Percentiles rank a stretch among this genome's conserved stretches.
Evolutionary conservation across 202 grass and related monocot genomes (phyloP).

Genomic region (Sporobolus alterniflorus): DNA sequence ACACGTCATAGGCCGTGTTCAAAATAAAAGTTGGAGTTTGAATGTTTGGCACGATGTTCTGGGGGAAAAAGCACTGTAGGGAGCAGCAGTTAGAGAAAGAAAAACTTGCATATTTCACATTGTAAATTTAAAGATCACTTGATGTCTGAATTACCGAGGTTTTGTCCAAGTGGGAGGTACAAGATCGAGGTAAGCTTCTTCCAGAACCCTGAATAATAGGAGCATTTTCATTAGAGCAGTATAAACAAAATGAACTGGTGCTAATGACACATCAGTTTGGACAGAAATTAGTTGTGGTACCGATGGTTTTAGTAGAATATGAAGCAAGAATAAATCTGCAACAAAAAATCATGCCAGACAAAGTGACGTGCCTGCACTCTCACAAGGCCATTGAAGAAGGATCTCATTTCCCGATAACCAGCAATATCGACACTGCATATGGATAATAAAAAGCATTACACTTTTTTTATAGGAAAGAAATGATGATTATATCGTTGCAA

Average conservation of each 20-base stretch:
- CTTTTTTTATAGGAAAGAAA: not conserved
- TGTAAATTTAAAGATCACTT: not conserved
- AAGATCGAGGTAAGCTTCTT: conserved; percentile 70
- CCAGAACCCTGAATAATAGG: conserved; percentile 57
- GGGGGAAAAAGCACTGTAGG: conserved; percentile 89
- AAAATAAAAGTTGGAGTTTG: conserved; percentile 84
- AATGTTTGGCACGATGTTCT: conserved; percentile 75
- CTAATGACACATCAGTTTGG: not conserved
- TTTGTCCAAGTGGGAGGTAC: conserved; percentile 80
- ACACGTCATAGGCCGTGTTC: conserved; percentile 91
- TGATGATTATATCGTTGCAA: not conserved
- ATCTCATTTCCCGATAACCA: conserved; percentile 73
- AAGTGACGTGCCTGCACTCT: conserved; percentile 67
- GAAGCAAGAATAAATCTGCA: not conserved
- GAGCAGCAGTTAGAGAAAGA: conserved; percentile 13
- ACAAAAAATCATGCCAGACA: not conserved
- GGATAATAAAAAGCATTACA: not conserved
- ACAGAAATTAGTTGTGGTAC: not conserved
- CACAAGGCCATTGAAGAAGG: conserved; percentile 82
- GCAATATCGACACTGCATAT: conserved; percentile 77
- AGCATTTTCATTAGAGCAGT: conserved; percentile 2
- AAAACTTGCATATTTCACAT: not conserved
- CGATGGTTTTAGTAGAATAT: not conserved
- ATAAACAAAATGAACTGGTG: not conserved
- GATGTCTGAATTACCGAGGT: conserved; percentile 61